Conservation (phyloP, 2,329 filamentous ascomycete species). For the Pseudopyricularia cyperi region DNA sequence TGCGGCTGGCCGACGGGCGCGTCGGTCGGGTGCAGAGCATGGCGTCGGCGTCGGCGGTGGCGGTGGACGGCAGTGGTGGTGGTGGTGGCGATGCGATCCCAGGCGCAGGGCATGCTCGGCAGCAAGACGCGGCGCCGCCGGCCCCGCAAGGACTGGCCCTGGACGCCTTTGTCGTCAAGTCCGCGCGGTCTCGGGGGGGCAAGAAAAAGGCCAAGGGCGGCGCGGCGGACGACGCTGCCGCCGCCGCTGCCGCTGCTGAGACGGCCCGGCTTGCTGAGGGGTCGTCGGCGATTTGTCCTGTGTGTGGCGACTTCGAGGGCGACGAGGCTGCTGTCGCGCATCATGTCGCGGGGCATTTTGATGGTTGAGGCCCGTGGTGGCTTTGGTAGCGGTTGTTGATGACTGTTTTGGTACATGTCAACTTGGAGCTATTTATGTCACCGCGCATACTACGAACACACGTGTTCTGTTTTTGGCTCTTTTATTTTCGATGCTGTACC, state of each 20-base stretch:
- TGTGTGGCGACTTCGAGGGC: slow-evolving; percentile 53
- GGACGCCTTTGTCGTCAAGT: slow-evolving; percentile 32
- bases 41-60: slow-evolving; percentile 12
- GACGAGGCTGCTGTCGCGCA: slow-evolving; percentile 55
- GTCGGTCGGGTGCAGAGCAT: slow-evolving; percentile 63
- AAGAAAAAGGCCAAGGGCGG: slow-evolving; percentile 9
- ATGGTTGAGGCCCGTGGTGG: too few species aligned
- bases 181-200: slow-evolving; percentile 15
- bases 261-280: neutral
- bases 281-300: slow-evolving; percentile 37
- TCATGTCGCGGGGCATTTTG: slow-evolving; percentile 51
- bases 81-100: neutral
- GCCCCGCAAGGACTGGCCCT: slow-evolving; percentile 37
- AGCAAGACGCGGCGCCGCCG: slow-evolving; percentile 23
- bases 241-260: slow-evolving; percentile 5
- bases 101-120: slow-evolving; percentile 9
- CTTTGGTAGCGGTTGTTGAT: too few species aligned
- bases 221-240: slow-evolving; percentile 2
- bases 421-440: too few species aligned
- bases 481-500: too few species aligned
- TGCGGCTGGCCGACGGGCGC: slow-evolving; percentile 56
- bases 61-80: neutral
- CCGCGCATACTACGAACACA: too few species aligned
- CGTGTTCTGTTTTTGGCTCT: too few species aligned
- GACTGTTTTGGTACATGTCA: too few species aligned